Percentiles rank a stretch among this genome's conserved stretches.
These are phyloP conservation scores for Botrytis fragariae DNA, from an alignment of 2,329 filamentous ascomycete species.

Conservation along the genomic window DNA sequence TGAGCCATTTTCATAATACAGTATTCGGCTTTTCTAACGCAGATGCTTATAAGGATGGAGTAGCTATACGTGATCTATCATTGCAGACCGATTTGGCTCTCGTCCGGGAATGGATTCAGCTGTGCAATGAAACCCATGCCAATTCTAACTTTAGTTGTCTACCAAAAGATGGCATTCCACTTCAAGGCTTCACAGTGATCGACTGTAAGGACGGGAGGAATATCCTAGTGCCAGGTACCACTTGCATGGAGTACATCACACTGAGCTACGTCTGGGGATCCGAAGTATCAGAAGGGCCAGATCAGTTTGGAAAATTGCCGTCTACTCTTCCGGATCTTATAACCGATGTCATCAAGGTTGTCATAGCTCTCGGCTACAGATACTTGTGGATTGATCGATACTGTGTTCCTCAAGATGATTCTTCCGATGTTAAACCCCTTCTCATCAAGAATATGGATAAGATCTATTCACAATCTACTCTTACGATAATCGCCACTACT, in stretches of 20 bases:
- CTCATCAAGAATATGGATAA: background rate
- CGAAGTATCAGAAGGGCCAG: background rate
- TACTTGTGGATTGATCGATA: background rate
- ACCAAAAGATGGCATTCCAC: background rate
- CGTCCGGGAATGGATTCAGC: background rate
- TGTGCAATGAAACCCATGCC: background rate
- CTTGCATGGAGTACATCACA: background rate
- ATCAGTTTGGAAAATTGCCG: background rate
- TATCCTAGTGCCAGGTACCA: background rate
- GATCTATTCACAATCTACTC: background rate
- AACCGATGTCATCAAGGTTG: background rate
- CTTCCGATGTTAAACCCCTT: background rate
- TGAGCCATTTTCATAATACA: accelerated
- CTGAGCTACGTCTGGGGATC: background rate
- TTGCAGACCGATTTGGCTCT: background rate
- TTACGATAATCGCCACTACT: background rate
- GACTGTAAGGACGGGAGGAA: background rate
- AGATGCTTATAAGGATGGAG: background rate
- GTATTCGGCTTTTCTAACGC: background rate
- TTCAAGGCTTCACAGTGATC: background rate
- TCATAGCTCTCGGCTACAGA: background rate
- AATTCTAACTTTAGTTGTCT: background rate
- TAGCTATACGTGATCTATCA: background rate
- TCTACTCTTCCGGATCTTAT: background rate
- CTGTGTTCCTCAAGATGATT: background rate